Conservation (phyloP, 2,329 filamentous ascomycete species). For the Neopestalotiopsis clavispora region DNA sequence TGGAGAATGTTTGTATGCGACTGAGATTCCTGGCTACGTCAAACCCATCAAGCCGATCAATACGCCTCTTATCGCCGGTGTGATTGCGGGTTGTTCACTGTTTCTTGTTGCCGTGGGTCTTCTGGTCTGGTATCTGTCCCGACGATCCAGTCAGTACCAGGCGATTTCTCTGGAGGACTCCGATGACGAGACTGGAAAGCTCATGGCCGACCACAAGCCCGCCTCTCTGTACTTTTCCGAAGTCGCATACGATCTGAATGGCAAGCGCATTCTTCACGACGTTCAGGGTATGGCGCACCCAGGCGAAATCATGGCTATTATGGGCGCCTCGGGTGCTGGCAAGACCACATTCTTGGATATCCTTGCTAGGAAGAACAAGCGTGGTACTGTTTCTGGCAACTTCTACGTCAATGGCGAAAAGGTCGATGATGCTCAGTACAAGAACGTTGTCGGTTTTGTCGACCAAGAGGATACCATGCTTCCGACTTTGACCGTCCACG, state of each 20-base stretch:
- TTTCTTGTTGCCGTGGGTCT: conserved; percentile 90
- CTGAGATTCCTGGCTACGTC: conserved; percentile 89
- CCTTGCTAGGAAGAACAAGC: conserved; percentile 94
- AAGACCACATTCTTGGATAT: conserved; percentile 98
- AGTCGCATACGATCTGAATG: conserved; percentile 84
- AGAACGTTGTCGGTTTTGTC: conserved; percentile 92
- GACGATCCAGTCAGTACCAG: conserved; percentile 72
- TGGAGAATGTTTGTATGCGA: conserved; percentile 92
- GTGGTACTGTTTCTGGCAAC: conserved; percentile 76
- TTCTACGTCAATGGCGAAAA: conserved; percentile 96
- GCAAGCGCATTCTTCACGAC: conserved; percentile 80
- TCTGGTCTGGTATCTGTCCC: conserved; percentile 84
- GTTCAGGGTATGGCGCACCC: conserved; percentile 89
- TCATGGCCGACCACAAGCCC: conserved; percentile 91
- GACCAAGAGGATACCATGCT: conserved; percentile 98
- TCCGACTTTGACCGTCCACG: conserved; percentile 93
- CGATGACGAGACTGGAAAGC: conserved; percentile 83
- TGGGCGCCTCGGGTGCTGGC: conserved; percentile 96
- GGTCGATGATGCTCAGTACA: conserved; percentile 82
- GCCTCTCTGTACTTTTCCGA: conserved; percentile 88
- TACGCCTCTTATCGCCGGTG: conserved; percentile 90
- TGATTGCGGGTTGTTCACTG: conserved; percentile 84
- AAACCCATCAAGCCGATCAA: conserved; percentile 94
- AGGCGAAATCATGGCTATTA: conserved; percentile 95
- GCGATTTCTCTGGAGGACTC: conserved; percentile 86